Evolutionary conservation across 371 early-diverging fungal species (phyloP), one percentile per base, ranked within the genome.

Genomic region (Lichtheimia hyalospora): DNA sequence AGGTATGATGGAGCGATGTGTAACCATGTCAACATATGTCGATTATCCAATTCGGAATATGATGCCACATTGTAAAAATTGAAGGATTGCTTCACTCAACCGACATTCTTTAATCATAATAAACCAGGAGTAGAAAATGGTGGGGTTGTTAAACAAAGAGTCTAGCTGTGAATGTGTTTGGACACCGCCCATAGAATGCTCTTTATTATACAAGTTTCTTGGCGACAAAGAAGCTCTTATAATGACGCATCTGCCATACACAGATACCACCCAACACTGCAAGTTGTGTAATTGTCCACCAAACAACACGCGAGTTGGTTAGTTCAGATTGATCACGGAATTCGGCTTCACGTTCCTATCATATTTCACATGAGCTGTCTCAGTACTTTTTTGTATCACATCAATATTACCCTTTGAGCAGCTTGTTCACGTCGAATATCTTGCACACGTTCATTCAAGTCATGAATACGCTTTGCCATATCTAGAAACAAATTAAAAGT

Each of bases 181-280:
- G n/a, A n/a, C n/a, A n/a, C n/a, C n/a, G n/a, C n/a, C n/a, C n/a
- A n/a, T n/a, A 28, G 1, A 28, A 3, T 28, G 28, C 28, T 8
- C 34, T 34, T 34, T 34, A 34, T 58, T 84, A 96, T 61, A 96
- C 92, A 51, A 97, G 84, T 75, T 96, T 96, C 81, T 96, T 95
- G 63, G 95, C 84, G 44, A 90, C 89, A 64, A 97, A 96, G 86
- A 97, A 97, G 64, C 85, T 76, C 67, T 90, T 89, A 61, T 96
- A 87, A 67, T 94, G 93, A 18, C 89, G 87, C 76, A 96, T 86
- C 74, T 97, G 98, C 95, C 96, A 96, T 54, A 86, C 78, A 66
- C 94, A 92, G 20, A 93, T 91, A 25, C 87, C 73, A 40, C 82
- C 92, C 54, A 96, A 81, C 42, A 96, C 83, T 49, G 81, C 61